Percentiles rank a stretch among this genome's conserved stretches.
phyloP scores from a whole-genome alignment of 2,329 filamentous ascomycete genomes.

The Colletotrichum camelliae region DNA sequence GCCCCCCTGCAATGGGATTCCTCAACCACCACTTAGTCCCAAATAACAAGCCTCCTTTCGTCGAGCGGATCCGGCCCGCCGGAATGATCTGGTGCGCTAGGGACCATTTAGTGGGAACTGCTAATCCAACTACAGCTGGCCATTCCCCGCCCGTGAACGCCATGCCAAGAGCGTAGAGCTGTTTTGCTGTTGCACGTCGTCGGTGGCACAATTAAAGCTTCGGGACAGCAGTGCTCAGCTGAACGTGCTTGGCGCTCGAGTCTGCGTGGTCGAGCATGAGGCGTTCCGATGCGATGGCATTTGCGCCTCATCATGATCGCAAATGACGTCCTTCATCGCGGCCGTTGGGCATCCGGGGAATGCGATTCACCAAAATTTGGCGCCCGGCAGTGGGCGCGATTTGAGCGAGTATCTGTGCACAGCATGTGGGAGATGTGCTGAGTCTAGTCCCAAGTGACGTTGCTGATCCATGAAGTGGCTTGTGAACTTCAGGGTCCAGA shows the following conservation, averaged over 20 bases:
- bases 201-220: slow-evolving; percentile 6
- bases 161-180: slow-evolving; percentile 6
- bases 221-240: not conserved
- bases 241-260: not conserved
- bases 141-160: not conserved
- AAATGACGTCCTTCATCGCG: slow-evolving; percentile 10
- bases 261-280: not conserved
- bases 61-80: not conserved
- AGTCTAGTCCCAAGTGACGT: not conserved
- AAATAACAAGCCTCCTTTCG: not conserved
- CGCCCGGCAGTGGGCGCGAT: not conserved
- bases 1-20: not conserved
- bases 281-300: not conserved
- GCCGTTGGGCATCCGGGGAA: not conserved
- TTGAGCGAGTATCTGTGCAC: not conserved
- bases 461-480: not conserved
- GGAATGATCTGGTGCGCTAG: not conserved
- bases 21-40: not conserved
- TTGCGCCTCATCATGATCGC: not conserved
- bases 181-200: not conserved
- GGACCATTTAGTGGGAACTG: not conserved
- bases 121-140: not conserved
- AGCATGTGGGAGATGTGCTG: not conserved
- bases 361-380: not conserved
- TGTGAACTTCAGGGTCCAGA: not conserved